These are phyloP conservation scores for Magnaporthales sp. DNA, from an alignment of 2,329 filamentous ascomycete genomes.

Conservation along the genomic window DNA sequence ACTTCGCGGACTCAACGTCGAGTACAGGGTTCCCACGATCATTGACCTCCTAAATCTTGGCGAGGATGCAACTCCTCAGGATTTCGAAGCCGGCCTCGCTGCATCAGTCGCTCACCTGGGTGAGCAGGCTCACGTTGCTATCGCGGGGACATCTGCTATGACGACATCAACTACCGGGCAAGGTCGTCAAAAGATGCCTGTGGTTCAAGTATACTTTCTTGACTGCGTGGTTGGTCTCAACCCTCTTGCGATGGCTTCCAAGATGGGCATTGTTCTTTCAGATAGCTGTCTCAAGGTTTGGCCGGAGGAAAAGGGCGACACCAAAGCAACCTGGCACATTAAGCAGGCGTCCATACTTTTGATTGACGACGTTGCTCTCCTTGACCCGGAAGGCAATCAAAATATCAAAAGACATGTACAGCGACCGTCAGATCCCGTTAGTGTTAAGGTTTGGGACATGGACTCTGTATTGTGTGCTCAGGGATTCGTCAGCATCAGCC, in stretches of 20 bases:
- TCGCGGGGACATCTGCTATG: conserved; percentile 24
- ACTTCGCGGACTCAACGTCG: conserved; percentile 72
- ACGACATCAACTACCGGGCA: conserved; percentile 6
- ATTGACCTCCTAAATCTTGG: conserved; percentile 69
- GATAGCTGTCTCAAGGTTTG: conserved; percentile 65
- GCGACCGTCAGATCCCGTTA: conserved; percentile 11
- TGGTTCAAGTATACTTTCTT: conserved; percentile 65
- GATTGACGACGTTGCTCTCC: conserved; percentile 60
- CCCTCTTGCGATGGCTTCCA: conserved; percentile 65
- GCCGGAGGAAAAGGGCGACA: conserved; percentile 56
- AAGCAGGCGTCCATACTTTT: conserved; percentile 77
- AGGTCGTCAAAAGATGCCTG: conserved; percentile 44
- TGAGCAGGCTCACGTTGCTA: conserved; percentile 47
- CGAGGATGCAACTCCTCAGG: conserved; percentile 59
- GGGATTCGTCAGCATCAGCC: conserved; percentile 81
- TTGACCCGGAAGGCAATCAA: conserved; percentile 26
- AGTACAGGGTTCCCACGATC: conserved; percentile 79
- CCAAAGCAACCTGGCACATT: conserved; percentile 57
- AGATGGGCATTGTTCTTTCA: conserved; percentile 68
- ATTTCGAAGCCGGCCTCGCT: conserved; percentile 67
- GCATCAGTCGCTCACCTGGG: conserved; percentile 72
- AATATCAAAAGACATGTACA: conserved; percentile 22
- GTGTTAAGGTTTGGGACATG: conserved; percentile 32
- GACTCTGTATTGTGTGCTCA: conserved; percentile 48
- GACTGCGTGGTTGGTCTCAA: conserved; percentile 82